Evolutionary conservation across 345 rosid species (phyloP), one percentile per base, ranked within the genome.

Genomic region (Melaleuca alternifolia): DNA sequence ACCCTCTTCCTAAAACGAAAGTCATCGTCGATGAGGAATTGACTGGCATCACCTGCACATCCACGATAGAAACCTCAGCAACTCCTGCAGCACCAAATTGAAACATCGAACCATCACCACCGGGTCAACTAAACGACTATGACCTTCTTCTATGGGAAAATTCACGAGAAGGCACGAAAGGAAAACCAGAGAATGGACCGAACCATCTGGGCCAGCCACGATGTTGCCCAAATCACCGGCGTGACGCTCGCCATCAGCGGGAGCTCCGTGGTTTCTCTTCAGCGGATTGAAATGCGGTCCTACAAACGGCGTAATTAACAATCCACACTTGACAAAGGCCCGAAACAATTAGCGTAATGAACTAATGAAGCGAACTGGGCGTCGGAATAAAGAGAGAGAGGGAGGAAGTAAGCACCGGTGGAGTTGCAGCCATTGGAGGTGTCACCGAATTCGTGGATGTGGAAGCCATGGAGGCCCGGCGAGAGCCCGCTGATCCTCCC

Each of bases 181-280:
- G 15, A 10, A 33, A 53, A 85, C n/a, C 21, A 83, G 81, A 71
- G n/a, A 46, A 21, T 37, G 48, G 79, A 2, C 48, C 77, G 65
- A 90, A 97, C 99, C 99, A 61, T 96, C 95, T 76, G 94, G 54
- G 85, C 95, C 95, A 6, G 96, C 99, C 48, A 93, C 61, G 65
- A 97, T 90, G 92, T 97, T 97, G 28, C 99, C 99, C 94, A 97
- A 91, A 89, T 97, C 99, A 46, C 99, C 99, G 5, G 99, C 98
- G 89, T 97, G 99, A 41, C 99, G 95, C 88, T 94, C 94, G 6
- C 86, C 56, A 85, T 95, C 96, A 51, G 89, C 20, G 30, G 99
- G 99, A 88, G 95, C 89, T 24, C 99, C 99, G 50, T 97, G 99
- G 85, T 90, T 87, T 88, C 91, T 96, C 90, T 93, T 96, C 18